phyloP scores from a whole-genome alignment of 805 yeast genomes.

The Candida endomychidarum region DNA sequence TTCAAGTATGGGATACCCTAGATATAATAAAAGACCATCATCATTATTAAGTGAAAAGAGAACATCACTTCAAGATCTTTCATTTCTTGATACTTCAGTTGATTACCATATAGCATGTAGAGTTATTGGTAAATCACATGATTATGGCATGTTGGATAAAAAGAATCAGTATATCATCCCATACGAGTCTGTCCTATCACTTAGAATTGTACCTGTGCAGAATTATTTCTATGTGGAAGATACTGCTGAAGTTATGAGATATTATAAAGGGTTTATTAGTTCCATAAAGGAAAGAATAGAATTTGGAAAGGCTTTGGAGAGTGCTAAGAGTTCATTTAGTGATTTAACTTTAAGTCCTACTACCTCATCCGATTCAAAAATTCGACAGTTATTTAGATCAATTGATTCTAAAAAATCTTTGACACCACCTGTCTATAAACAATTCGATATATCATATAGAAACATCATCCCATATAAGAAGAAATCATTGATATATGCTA shows the following conservation, averaged over 20 bases:
- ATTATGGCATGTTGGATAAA: constrained; percentile 23
- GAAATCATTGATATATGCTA: constrained; percentile 32
- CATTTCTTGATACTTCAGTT: constrained; percentile 35
- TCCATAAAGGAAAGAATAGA: constrained; percentile 22
- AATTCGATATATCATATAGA: constrained; percentile 24
- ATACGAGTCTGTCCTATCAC: constrained; percentile 29
- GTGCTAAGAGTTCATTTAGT: background rate
- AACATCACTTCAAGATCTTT: constrained; percentile 29
- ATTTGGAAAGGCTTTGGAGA: constrained; percentile 10
- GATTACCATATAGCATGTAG: constrained; percentile 40
- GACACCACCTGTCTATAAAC: constrained; percentile 15
- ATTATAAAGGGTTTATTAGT: constrained; percentile 35
- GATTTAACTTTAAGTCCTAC: constrained; percentile 17
- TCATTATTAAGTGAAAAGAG: constrained; percentile 24
- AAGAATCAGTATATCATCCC: constrained; percentile 39
- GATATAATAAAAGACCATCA: constrained; percentile 25
- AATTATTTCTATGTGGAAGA: constrained; percentile 19
- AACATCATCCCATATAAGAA: constrained; percentile 32
- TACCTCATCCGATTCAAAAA: constrained; percentile 20
- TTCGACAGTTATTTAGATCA: constrained; percentile 31
- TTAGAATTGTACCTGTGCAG: constrained; percentile 36
- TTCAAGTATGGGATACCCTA: constrained; percentile 36
- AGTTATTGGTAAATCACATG: constrained; percentile 40
- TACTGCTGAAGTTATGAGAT: constrained; percentile 21
- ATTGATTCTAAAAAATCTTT: constrained; percentile 22